Evolutionary conservation across 768 basidiomycete species (phyloP).

Genomic region (Pisolithus albus): DNA sequence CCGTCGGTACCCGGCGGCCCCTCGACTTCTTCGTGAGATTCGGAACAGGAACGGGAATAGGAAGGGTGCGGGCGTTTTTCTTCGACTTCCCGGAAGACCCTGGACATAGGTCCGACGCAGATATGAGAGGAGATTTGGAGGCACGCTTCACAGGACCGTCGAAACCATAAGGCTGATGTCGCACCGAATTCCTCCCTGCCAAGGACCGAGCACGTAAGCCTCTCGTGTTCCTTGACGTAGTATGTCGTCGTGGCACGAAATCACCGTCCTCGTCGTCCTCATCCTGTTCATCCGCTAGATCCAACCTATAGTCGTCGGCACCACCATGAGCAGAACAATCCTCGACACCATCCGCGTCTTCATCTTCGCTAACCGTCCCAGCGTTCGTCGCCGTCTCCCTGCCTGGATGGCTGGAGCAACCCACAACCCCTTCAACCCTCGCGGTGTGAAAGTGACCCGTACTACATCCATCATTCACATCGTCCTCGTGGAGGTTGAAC

Average conservation of each 20-base stretch:
- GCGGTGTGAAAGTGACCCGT: slow-evolving; percentile 14
- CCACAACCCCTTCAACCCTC: slow-evolving; percentile 12
- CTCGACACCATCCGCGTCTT: slow-evolving; percentile 22
- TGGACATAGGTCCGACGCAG: slow-evolving; percentile 24
- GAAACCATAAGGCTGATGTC: slow-evolving; percentile 28
- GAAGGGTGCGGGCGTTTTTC: slow-evolving; percentile 36
- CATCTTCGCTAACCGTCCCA: slow-evolving; percentile 13
- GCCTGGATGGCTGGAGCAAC: slow-evolving; percentile 14
- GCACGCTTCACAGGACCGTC: slow-evolving; percentile 23
- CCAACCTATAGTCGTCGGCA: slow-evolving; percentile 25
- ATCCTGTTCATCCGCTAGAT: slow-evolving; percentile 15
- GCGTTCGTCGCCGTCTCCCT: slow-evolving; percentile 12
- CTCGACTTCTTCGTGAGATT: slow-evolving; percentile 66
- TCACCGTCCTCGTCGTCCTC: slow-evolving; percentile 29
- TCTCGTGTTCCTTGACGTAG: slow-evolving; percentile 33
- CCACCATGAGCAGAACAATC: slow-evolving; percentile 16
- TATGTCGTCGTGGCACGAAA: slow-evolving; percentile 24
- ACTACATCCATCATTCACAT: slow-evolving; percentile 20
- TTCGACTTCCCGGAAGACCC: slow-evolving; percentile 22
- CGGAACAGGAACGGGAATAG: slow-evolving; percentile 56
- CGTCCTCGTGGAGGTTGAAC: slow-evolving; percentile 19
- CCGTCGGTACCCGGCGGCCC: slow-evolving; percentile 59
- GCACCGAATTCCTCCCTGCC: slow-evolving; percentile 26
- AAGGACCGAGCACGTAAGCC: slow-evolving; percentile 31
- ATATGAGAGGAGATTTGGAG: slow-evolving; percentile 26